Conservation (phyloP, 2,329 filamentous ascomycete genomes). For the Aspergillus quadrilineatus region DNA sequence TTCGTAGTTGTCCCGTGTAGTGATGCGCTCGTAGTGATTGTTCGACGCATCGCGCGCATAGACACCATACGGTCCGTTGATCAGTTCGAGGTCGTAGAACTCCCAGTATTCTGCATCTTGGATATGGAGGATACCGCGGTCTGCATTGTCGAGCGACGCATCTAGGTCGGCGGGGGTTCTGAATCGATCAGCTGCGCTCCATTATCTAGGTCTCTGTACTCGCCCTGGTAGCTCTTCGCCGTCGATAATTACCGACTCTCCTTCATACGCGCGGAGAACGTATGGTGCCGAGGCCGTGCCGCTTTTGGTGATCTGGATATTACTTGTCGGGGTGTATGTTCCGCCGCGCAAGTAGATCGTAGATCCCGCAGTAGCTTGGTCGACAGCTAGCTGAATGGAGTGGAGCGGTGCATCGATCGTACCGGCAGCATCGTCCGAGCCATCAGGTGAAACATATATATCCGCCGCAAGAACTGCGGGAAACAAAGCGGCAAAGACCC, state of each 20-base stretch:
- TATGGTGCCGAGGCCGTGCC: conserved; percentile 13
- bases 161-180: conserved; percentile 17
- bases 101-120: conserved; percentile 20
- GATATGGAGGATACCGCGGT: conserved; percentile 20
- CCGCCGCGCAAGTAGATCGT: conserved; percentile 19
- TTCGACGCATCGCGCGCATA: conserved; percentile 20
- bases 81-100: conserved; percentile 20
- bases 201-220: background rate
- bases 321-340: conserved; percentile 16
- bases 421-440: conserved; percentile 15
- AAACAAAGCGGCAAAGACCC: background rate
- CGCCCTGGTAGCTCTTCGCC: conserved; percentile 19
- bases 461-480: conserved; percentile 8
- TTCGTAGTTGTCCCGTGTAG: conserved; percentile 20
- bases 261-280: conserved; percentile 15
- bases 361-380: conserved; percentile 13
- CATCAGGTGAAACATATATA: conserved; percentile 19
- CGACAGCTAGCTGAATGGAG: conserved; percentile 18
- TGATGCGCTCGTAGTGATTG: conserved; percentile 20
- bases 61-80: conserved; percentile 20
- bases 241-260: conserved; percentile 18
- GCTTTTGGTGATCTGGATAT: conserved; percentile 21
- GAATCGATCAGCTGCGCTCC: background rate
- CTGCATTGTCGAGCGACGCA: conserved; percentile 12
- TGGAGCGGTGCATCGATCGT: conserved; percentile 12